Conservation (phyloP, 352 stramenopile genomes). For the Phytophthora boehmeriae region DNA sequence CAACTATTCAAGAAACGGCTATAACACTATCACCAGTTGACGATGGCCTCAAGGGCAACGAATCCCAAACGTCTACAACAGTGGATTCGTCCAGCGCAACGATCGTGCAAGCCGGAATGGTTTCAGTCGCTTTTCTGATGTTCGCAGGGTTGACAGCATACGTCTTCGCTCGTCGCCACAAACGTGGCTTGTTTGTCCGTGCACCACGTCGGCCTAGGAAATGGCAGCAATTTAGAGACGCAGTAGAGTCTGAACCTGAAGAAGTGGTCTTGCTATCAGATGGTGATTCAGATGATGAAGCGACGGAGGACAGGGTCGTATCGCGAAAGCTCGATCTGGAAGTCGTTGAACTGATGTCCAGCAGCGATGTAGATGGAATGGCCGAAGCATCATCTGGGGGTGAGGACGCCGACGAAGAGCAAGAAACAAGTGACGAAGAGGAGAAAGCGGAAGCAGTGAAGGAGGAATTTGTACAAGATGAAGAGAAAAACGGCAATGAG, state of each 20-base stretch:
- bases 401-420: conserved; percentile 14
- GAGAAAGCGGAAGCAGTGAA: conserved; percentile 10
- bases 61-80: neutral
- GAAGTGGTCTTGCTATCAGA: conserved; percentile 50
- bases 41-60: neutral
- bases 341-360: conserved; percentile 9
- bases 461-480: conserved; percentile 5
- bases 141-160: conserved; percentile 30
- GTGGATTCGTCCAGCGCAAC: neutral
- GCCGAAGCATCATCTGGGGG: conserved; percentile 6
- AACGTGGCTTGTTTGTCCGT: conserved; percentile 14
- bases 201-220: conserved; percentile 27
- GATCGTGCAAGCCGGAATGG: conserved; percentile 24
- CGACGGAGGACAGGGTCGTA: neutral
- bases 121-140: conserved; percentile 27
- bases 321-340: conserved; percentile 21
- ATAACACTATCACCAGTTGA: neutral
- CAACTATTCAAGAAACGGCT: conserved; percentile 2
- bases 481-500: conserved; percentile 4
- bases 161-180: conserved; percentile 33
- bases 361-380: conserved; percentile 10
- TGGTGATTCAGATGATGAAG: conserved; percentile 31
- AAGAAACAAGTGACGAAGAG: conserved; percentile 15
- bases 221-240: conserved; percentile 29
- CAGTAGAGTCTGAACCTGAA: conserved; percentile 41